A percentile compares a stretch with the other conserved stretches of the same genome.
Evolutionary conservation across 176 grass and related monocot species (phyloP).

Genomic region (Ampelocalamus luodianensis): DNA sequence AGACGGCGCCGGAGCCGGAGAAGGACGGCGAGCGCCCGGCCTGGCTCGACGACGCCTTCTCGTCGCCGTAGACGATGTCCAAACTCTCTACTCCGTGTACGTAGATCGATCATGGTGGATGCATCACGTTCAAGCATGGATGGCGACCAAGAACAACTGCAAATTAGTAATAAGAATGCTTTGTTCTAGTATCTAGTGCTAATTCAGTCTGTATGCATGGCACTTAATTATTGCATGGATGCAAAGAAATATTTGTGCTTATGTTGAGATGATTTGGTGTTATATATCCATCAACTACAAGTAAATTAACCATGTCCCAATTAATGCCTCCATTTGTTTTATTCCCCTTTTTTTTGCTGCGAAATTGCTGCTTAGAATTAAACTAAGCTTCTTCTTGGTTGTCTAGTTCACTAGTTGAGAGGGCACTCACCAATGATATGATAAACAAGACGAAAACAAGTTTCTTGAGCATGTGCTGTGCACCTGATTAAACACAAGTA

Average conservation of each 20-base stretch:
- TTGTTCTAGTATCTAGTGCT: not conserved
- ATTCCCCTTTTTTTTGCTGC: not conserved
- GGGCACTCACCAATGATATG: not conserved
- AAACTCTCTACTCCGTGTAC: not conserved
- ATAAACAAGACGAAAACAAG: not conserved
- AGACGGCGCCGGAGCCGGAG: conserved; percentile 18
- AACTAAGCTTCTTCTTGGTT: not conserved
- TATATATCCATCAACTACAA: not conserved
- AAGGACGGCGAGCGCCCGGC: conserved; percentile 37
- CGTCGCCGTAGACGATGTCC: conserved; percentile 51
- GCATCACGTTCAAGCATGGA: not conserved
- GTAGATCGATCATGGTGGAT: no score
- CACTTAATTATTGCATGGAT: not conserved
- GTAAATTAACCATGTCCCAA: not conserved
- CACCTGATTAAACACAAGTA: not conserved
- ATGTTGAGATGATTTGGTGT: conserved; percentile 4
- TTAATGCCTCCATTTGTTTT: not conserved
- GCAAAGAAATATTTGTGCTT: not conserved
- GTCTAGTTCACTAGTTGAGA: not conserved
- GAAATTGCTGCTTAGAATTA: not conserved
- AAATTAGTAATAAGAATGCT: not conserved
- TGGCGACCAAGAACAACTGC: not conserved
- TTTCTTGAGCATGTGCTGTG: not conserved
- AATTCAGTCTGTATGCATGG: not conserved
- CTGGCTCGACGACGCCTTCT: conserved; percentile 76